Evolutionary conservation across 2,329 filamentous ascomycete species (phyloP), one percentile per base, ranked within the genome.

Genomic region (Fusarium nanum): DNA sequence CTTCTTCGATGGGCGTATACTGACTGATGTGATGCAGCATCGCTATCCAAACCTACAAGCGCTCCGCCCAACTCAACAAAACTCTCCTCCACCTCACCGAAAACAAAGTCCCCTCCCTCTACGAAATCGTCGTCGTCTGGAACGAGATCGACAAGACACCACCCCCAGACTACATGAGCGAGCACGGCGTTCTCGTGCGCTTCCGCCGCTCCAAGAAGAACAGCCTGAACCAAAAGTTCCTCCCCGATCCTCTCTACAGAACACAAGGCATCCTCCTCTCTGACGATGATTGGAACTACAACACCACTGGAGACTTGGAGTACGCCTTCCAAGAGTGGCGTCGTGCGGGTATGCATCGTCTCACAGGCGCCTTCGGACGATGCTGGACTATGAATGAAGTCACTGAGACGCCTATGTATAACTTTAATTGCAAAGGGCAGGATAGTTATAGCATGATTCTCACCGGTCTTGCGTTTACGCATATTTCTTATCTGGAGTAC

Each of bases 251-350:
- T 0, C 55, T 62, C 0, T 80, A 77, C 69, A 50, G 72, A 27
- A 81, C 80, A 7, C 72, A 81, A 42, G 80, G 78, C 22, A 75
- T 81, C 16, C 73, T 81, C 7, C 69, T 81, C 1, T 77, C 76
- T 22, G 80, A 82, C 56, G 80, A 81, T 58, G 80, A 82, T 58
- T 78, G 80, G 49, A 79, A 78, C 63, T 81, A 79, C 62, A 69
- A 76, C 18, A 78, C 78, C 14, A 48, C 64, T 0, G 80, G 46
- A 1, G 55, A 82, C 49, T 71, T 81, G 4, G 79, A 81, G 1
- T 82, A 77, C 8, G 78, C 75, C 8, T 81, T 82, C 64, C 78
- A 81, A 48, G 70, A 75, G 11, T 81, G 80, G 79, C 76, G 79
- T 72, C 77, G 34, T 71, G 77, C 30, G 76, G 79, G 44, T 70